A percentile compares a stretch with the other conserved stretches of the same genome.
These are phyloP conservation scores for Pseudocercospora musae DNA, from an alignment of 2,329 filamentous ascomycete species.

Conservation along the genomic window DNA sequence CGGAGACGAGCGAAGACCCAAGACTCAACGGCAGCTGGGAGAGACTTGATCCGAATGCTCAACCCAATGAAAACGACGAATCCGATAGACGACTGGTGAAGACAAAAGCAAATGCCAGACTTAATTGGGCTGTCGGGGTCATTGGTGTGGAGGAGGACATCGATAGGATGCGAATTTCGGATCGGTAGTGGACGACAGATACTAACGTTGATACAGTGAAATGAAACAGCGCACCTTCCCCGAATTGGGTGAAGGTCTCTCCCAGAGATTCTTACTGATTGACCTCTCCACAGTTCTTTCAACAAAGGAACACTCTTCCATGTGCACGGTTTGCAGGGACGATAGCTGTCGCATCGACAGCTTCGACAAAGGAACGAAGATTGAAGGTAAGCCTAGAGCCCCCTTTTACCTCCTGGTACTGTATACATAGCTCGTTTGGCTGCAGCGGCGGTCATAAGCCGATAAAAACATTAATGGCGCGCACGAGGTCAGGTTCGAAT, in stretches of 20 bases:
- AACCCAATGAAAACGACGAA: conserved; percentile 27
- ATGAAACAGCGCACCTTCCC: background rate
- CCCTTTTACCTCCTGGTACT: background rate
- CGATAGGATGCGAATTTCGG: conserved; percentile 14
- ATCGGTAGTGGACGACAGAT: background rate
- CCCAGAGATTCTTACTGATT: background rate
- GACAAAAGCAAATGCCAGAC: conserved; percentile 59
- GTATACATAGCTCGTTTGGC: background rate
- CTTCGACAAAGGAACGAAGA: background rate
- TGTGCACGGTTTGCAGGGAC: background rate
- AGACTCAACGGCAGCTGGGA: conserved; percentile 34
- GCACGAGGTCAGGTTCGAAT: background rate
- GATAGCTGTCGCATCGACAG: background rate
- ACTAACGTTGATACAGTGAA: background rate
- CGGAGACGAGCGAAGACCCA: conserved; percentile 29
- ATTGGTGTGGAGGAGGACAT: conserved; percentile 76
- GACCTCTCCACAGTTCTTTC: background rate
- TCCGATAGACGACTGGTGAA: conserved; percentile 56
- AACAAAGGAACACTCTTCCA: background rate
- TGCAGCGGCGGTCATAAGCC: background rate
- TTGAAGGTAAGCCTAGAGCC: background rate
- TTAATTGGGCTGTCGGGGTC: conserved; percentile 75
- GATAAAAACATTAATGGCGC: no score
- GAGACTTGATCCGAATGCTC: conserved; percentile 26
- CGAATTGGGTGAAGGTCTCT: background rate